Evolutionary conservation across 139 green algal species (phyloP).

Genomic region (Volvox reticuliferus): DNA sequence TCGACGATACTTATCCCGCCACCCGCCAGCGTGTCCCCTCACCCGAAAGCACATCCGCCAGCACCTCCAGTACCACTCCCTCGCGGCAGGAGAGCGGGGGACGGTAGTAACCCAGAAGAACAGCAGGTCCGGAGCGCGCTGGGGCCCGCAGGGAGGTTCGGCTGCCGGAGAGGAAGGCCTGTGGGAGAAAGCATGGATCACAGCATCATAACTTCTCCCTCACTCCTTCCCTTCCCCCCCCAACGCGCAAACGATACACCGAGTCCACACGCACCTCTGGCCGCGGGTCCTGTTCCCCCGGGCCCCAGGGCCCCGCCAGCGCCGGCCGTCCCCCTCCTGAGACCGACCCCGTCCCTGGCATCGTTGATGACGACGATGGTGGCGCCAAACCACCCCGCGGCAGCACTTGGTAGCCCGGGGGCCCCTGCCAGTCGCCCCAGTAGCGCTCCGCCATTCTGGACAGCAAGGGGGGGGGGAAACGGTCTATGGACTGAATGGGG

Average conservation of each 20-base stretch:
- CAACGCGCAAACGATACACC: background rate
- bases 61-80: constrained; percentile 59
- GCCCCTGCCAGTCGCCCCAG: constrained; percentile 78
- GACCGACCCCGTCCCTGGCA: background rate
- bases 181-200: background rate
- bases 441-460: constrained; percentile 75
- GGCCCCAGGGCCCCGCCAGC: background rate
- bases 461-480: background rate
- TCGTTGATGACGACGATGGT: background rate
- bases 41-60: constrained; percentile 68
- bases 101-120: constrained; percentile 80
- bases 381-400: background rate
- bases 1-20: too few relatives aligned
- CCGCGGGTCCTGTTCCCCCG: background rate
- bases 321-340: background rate
- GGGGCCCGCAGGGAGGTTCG: constrained; percentile 3
- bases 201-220: background rate
- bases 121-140: constrained; percentile 63
- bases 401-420: constrained; percentile 25
- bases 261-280: background rate
- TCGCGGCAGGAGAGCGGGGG: constrained; percentile 54
- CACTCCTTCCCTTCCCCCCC: background rate
- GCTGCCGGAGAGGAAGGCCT: constrained; percentile 26
- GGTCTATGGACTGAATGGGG: too few relatives aligned
- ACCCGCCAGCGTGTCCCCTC: too few relatives aligned